These are phyloP conservation scores for Earliella scabrosa DNA, from an alignment of 1,284 basidiomycete species.

Conservation along the genomic window DNA sequence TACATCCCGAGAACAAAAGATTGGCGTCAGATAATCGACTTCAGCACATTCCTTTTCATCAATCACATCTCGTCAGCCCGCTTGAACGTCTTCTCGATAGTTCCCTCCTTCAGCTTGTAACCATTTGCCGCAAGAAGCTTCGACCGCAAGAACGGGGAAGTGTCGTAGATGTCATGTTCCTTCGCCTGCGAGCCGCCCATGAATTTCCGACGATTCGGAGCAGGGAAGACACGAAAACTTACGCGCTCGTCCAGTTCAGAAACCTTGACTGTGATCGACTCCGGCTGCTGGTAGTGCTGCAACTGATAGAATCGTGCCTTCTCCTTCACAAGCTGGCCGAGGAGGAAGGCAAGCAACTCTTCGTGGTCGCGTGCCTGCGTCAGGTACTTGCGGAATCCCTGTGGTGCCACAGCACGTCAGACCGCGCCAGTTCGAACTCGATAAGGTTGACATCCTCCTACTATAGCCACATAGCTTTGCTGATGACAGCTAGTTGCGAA, in stretches of 20 bases:
- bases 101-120: slow-evolving; percentile 71
- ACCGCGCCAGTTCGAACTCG: not conserved
- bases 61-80: slow-evolving; percentile 20
- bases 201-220: not conserved
- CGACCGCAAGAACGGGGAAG: slow-evolving; percentile 83
- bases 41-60: not conserved
- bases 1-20: not conserved
- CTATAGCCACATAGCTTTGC: too few species aligned
- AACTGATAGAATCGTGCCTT: slow-evolving; percentile 86
- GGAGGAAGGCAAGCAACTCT: slow-evolving; percentile 92
- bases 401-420: slow-evolving; percentile 13
- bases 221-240: slow-evolving; percentile 32
- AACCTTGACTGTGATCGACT: slow-evolving; percentile 74
- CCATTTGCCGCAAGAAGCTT: slow-evolving; percentile 89
- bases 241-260: slow-evolving; percentile 85
- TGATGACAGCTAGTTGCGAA: too few species aligned
- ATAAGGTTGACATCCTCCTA: too few species aligned
- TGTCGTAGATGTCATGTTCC: slow-evolving; percentile 94
- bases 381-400: slow-evolving; percentile 98
- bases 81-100: slow-evolving; percentile 72
- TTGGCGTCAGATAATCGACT: not conserved
- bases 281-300: slow-evolving; percentile 77
- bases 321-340: slow-evolving; percentile 95
- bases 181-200: slow-evolving; percentile 64
- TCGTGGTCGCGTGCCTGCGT: slow-evolving; percentile 95